Percentiles rank a stretch among this genome's conserved stretches.
phyloP scores from a whole-genome alignment of 805 yeast genomes.

The Candida easanensis region DNA sequence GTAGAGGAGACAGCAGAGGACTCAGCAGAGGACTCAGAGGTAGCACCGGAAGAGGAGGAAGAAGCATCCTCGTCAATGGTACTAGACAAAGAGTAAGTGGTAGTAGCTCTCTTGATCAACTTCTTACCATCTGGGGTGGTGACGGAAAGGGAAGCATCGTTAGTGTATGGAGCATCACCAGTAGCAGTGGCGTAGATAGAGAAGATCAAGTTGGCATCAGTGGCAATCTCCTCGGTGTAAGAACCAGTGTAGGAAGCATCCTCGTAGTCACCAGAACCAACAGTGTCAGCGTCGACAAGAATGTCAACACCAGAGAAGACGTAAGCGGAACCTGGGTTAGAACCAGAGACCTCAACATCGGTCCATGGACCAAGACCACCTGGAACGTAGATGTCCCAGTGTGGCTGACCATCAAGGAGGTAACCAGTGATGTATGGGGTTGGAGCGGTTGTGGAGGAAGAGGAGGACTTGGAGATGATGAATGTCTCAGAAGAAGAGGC shows the following conservation, averaged over 20 bases:
- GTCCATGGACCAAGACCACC: slow-evolving; percentile 24
- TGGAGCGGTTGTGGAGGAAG: slow-evolving; percentile 15
- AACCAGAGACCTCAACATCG: slow-evolving; percentile 20
- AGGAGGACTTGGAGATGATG: slow-evolving; percentile 19
- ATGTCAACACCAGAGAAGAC: slow-evolving; percentile 19
- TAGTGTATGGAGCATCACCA: slow-evolving; percentile 23
- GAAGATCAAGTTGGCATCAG: slow-evolving; percentile 13
- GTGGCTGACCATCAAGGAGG: slow-evolving; percentile 26
- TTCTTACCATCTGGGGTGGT: slow-evolving; percentile 20
- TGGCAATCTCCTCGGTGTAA: slow-evolving; percentile 14
- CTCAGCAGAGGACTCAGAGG: slow-evolving; percentile 5
- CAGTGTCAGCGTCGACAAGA: slow-evolving; percentile 15
- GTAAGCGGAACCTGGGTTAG: slow-evolving; percentile 20
- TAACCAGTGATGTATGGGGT: slow-evolving; percentile 27
- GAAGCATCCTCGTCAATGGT: slow-evolving; percentile 16
- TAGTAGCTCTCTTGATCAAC: slow-evolving; percentile 19
- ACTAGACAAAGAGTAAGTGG: slow-evolving; percentile 6
- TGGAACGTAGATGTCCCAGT: slow-evolving; percentile 25
- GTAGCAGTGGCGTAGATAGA: slow-evolving; percentile 18
- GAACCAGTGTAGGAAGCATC: slow-evolving; percentile 16
- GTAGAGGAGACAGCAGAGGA: slow-evolving; percentile 8
- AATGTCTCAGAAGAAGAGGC: slow-evolving; percentile 19
- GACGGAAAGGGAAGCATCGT: slow-evolving; percentile 14
- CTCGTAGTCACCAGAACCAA: slow-evolving; percentile 7
- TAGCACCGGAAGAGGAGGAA: slow-evolving; percentile 10